phyloP scores from a whole-genome alignment of 2,329 filamentous ascomycete species.

The Fusarium coffeatum region DNA sequence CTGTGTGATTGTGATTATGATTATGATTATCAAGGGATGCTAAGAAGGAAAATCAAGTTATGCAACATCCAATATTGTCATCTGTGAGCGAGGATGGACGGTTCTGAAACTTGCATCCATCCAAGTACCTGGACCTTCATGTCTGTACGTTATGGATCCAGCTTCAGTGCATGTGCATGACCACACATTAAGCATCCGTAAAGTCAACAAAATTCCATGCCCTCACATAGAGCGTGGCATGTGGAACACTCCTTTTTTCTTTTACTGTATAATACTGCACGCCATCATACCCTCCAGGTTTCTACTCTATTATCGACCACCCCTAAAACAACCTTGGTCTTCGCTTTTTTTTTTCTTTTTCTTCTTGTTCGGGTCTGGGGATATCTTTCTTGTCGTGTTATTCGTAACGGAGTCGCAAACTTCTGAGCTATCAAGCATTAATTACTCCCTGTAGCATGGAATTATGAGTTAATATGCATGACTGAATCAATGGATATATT shows the following conservation, averaged over 20 bases:
- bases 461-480: not conserved
- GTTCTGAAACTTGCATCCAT: slow-evolving; percentile 19
- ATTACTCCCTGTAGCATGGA: slow-evolving; percentile 6
- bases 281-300: not conserved
- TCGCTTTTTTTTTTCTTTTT: slow-evolving; percentile 18
- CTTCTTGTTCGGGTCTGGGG: slow-evolving; percentile 26
- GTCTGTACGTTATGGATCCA: not conserved
- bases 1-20: not conserved
- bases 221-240: slow-evolving; percentile 27
- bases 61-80: not conserved
- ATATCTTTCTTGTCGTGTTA: slow-evolving; percentile 14
- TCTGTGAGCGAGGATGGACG: not conserved
- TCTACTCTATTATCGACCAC: not conserved
- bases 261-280: not conserved
- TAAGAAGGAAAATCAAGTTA: no score
- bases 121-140: not conserved
- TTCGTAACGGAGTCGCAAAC: slow-evolving; percentile 7
- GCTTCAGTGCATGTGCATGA: slow-evolving; percentile 31
- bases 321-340: not conserved
- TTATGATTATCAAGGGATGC: not conserved
- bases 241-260: slow-evolving; percentile 34
- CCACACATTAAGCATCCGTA: not conserved
- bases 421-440: not conserved
- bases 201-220: slow-evolving; percentile 24
- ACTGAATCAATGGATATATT: not conserved